Base-by-base conservation (phyloP, 2,329 filamentous ascomycete species). In the Drechslerella stenobrocha region DNA sequence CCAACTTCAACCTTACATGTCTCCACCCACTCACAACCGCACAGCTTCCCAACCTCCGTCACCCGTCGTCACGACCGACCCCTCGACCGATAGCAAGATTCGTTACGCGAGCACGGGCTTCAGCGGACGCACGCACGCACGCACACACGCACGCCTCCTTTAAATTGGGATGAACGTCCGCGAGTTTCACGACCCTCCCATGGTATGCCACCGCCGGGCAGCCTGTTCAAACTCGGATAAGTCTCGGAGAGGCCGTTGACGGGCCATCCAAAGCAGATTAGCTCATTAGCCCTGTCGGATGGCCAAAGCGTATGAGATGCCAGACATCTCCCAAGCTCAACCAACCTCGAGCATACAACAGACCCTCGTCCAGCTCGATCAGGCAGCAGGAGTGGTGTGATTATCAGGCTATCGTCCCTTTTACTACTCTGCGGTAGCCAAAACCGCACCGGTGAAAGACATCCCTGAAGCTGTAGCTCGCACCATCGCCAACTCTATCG, bases 121-220 rank as follows among this genome's bases (percentile, higher is more conserved):
- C n/a, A 30, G 28, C 28, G 11, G 5, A 11, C 28, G 11, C 5
- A 30, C 5, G 28, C 28, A 30, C 5, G 34, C 34, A n/a, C n/a
- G 13, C 34, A 4, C 7, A 3, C 34, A 37, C 13, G 13, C 4
- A 26, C 28, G 46, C 18, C 15, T 20, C 35, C 42, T 23, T 46
- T 2, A 23, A 46, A 37, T 24, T 34, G 3, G 18, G 28, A 50
- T 28, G 42, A 45, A 30, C 26, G n/a, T n/a, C 37, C 28, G 47
- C 48, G 26, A 47, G 52, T 64, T 64, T 56, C 58, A 53, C 35
- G 40, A 63, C 44, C 58, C 37, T 48, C 50, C 34, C 58, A 42
- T n/a, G n/a, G n/a, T n/a, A n/a, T n/a, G n/a, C n/a, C n/a, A n/a
- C n/a, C n/a, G n/a, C n/a, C n/a, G n/a, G n/a, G n/a, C n/a, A n/a